Evolutionary conservation across 2,329 filamentous ascomycete species (phyloP), one percentile per base, ranked within the genome.

Genomic region (Penicillium sp.): DNA sequence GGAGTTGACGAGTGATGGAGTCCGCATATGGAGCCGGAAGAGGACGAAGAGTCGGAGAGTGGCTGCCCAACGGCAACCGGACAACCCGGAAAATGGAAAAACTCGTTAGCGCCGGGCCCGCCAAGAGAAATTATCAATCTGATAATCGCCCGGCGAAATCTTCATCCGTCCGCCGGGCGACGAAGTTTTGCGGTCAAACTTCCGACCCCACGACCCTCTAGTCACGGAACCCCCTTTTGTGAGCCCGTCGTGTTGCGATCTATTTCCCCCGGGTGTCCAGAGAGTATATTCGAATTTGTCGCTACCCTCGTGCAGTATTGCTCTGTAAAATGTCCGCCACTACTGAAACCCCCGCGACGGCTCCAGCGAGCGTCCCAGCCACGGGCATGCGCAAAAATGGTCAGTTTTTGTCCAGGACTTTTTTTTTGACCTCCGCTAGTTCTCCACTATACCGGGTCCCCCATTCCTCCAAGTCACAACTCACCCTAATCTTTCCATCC

Each of bases 301-400:
- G 13, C 40, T n/a, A 11, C 28, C 9, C 24, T 29, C 18, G 13
- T 35, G 26, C 9, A 2, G 12, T 24, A 18, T 26, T 18, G 18
- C 18, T 18, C 18, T 18, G 3, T 2, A 33, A 4, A 45, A 49
- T 47, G 27, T 49, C 44, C 28, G 40, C 53, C 36, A 18, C 43
- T 18, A 46, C 48, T 25, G 28, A 38, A 33, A 28, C 33, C 32
- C 43, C 43, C 2, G 41, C 46, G 8, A 62, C 67, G 42, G 61
- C 64, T 26, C 62, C 65, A 37, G 47, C 49, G 25, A 61, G 70
- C 49, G 55, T 68, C 4, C 50, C 67, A 13, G 47, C 66, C n/a
- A 57, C 65, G 69, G 88, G 84, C 54, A 85, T 93, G 79, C 86
- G 88, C 61, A 86, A 85, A 69, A 95, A 95, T 75, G 88, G 88